Percentiles rank a stretch among this genome's conserved stretches.
These are phyloP conservation scores for Calamus simplicifolius DNA, from an alignment of 176 grass and related monocot genomes.

Conservation along the genomic window DNA sequence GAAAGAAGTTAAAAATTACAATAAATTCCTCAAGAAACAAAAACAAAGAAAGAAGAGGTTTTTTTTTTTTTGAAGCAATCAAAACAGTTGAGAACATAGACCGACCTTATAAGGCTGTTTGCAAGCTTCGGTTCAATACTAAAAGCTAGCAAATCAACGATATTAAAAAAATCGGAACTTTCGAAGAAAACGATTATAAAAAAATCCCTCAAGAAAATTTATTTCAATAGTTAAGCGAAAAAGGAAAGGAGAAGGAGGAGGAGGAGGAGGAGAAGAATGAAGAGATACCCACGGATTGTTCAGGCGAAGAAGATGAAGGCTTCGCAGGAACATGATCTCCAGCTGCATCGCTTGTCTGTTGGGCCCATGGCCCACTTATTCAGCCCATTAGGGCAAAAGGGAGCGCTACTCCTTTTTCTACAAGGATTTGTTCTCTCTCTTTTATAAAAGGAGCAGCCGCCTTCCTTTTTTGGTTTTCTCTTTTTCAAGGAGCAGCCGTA, in stretches of 20 bases:
- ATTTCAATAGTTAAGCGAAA: not conserved
- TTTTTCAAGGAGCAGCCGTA: no score
- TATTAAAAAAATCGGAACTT: slow-evolving; percentile 7
- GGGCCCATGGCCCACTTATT: no score
- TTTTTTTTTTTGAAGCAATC: no score
- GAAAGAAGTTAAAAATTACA: not conserved
- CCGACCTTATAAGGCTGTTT: slow-evolving; percentile 14
- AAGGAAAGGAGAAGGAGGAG: not conserved
- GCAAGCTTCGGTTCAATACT: slow-evolving; percentile 25
- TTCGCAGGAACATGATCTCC: slow-evolving; percentile 26
- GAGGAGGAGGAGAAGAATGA: not conserved
- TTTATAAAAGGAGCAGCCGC: no score
- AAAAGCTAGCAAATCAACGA: slow-evolving; percentile 13
- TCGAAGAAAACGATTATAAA: not conserved
- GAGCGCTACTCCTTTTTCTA: no score
- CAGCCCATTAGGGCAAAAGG: no score
- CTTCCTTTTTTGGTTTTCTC: no score
- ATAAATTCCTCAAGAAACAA: not conserved
- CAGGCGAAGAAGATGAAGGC: slow-evolving; percentile 5
- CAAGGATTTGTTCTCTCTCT: no score
- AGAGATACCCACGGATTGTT: slow-evolving; percentile 24
- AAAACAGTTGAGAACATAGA: not conserved
- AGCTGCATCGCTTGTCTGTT: not conserved
- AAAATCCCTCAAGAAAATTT: no score
- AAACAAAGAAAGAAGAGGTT: not conserved